A percentile compares a stretch with the other conserved stretches of the same genome.
phyloP scores from a whole-genome alignment of 108 stramenopile species.

The Fistulifera pelliculosa region DNA sequence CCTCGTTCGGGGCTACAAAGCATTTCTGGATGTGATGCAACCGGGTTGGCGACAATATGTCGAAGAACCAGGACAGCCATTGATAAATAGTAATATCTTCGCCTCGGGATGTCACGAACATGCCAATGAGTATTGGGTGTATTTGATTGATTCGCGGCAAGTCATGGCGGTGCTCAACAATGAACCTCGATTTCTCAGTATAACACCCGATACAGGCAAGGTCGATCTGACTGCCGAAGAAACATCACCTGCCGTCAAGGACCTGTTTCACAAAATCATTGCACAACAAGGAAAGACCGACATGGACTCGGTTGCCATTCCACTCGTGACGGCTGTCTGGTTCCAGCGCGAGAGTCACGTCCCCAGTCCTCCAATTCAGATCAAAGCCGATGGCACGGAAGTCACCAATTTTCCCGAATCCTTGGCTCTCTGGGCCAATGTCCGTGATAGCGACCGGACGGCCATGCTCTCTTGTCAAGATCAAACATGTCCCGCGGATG shows the following conservation, averaged over 20 bases:
- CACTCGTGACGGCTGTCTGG: constrained; percentile 42
- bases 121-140: constrained; percentile 49
- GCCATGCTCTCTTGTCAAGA: constrained; percentile 3
- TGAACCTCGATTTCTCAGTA: constrained; percentile 47
- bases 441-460: constrained; percentile 11
- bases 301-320: constrained; percentile 26
- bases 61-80: constrained; percentile 27
- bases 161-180: constrained; percentile 21
- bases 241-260: constrained; percentile 14
- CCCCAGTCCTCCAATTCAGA: constrained; percentile 27
- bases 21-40: constrained; percentile 49
- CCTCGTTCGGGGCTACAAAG: constrained; percentile 47
- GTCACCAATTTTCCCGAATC: constrained; percentile 36
- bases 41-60: constrained; percentile 38
- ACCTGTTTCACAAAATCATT: constrained; percentile 17
- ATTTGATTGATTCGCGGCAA: constrained; percentile 40
- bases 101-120: constrained; percentile 50
- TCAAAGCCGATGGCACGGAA: constrained; percentile 29
- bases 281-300: constrained; percentile 28
- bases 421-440: constrained; percentile 27
- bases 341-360: constrained; percentile 18
- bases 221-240: constrained; percentile 32
- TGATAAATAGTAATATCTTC: constrained; percentile 38
- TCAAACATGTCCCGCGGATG: not conserved
- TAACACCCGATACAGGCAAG: constrained; percentile 44